A percentile compares a stretch with the other conserved stretches of the same genome.
Evolutionary conservation across 768 basidiomycete species (phyloP).

Genomic region (Myochromella boudieri): DNA sequence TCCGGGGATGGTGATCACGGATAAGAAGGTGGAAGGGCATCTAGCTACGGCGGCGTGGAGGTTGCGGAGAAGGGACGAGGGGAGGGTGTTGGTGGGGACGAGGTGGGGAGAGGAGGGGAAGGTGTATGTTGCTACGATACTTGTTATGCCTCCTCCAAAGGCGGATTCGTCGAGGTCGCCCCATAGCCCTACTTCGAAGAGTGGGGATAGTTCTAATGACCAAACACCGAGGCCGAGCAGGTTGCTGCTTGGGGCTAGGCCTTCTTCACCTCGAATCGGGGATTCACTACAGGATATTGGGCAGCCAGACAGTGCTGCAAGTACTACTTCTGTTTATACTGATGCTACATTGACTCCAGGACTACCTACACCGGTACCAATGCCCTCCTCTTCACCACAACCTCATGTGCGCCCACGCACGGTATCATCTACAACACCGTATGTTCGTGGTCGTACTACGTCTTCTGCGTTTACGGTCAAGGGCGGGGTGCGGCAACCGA

Average conservation of each 20-base stretch:
- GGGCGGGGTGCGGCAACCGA: slow-evolving; percentile 58
- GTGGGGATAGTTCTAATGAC: slow-evolving; percentile 22
- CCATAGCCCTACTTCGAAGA: slow-evolving; percentile 5
- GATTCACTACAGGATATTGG: neutral
- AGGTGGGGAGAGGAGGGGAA: slow-evolving; percentile 49
- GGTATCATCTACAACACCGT: slow-evolving; percentile 26
- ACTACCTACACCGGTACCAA: neutral
- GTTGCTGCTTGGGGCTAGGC: slow-evolving; percentile 29
- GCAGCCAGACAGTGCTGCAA: slow-evolving; percentile 1
- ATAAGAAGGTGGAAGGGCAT: slow-evolving; percentile 49
- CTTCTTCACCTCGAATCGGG: neutral
- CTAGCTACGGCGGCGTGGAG: slow-evolving; percentile 54
- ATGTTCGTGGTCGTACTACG: slow-evolving; percentile 38
- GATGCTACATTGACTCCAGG: slow-evolving; percentile 2
- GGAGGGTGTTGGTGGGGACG: slow-evolving; percentile 55
- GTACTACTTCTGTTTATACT: neutral
- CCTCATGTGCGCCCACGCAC: slow-evolving; percentile 35
- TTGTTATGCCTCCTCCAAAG: slow-evolving; percentile 41
- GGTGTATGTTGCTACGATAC: slow-evolving; percentile 50
- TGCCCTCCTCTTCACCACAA: slow-evolving; percentile 24
- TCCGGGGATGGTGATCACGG: slow-evolving; percentile 56
- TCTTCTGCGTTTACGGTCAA: slow-evolving; percentile 63
- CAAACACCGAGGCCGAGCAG: slow-evolving; percentile 42
- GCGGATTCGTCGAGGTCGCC: slow-evolving; percentile 18
- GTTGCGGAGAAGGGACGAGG: slow-evolving; percentile 58